Conservation (phyloP, 352 stramenopile genomes). For the Pythium sp. region DNA sequence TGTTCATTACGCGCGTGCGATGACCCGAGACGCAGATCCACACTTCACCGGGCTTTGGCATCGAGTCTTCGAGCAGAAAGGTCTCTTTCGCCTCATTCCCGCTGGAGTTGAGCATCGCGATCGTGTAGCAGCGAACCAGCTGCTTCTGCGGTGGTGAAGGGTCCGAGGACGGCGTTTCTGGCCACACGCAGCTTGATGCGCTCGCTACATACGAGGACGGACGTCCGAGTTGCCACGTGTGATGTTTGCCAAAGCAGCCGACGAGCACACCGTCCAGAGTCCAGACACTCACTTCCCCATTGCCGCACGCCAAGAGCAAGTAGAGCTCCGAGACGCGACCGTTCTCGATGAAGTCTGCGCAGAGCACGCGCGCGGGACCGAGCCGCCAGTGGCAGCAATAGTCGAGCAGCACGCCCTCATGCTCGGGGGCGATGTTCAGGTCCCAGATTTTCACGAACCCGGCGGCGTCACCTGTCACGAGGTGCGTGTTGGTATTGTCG, state of each 20-base stretch:
- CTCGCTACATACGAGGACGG: constrained; percentile 43
- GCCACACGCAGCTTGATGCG: constrained; percentile 45
- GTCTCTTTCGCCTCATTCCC: constrained; percentile 37
- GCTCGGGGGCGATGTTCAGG: constrained; percentile 41
- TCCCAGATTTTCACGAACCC: constrained; percentile 71
- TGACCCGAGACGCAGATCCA: constrained; percentile 69
- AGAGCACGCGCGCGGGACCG: constrained; percentile 34
- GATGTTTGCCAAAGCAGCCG: constrained; percentile 63
- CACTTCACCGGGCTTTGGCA: constrained; percentile 74
- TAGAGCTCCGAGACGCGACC: constrained; percentile 54
- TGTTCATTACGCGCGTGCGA: constrained; percentile 31
- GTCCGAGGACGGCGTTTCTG: neutral
- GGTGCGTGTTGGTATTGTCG: constrained; percentile 58
- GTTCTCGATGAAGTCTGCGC: constrained; percentile 66
- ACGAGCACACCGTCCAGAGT: constrained; percentile 67
- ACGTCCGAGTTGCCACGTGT: constrained; percentile 56
- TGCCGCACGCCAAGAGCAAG: constrained; percentile 54
- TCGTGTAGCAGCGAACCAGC: constrained; percentile 59
- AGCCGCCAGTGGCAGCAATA: constrained; percentile 57
- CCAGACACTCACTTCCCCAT: constrained; percentile 73
- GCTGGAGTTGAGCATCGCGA: constrained; percentile 39
- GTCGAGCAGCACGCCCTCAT: constrained; percentile 60
- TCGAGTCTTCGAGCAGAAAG: constrained; percentile 70
- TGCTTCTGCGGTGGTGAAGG: constrained; percentile 20
- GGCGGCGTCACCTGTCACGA: constrained; percentile 54